phyloP scores from a whole-genome alignment of 2,329 filamentous ascomycete genomes.

The Westerdykella aurantiaca region DNA sequence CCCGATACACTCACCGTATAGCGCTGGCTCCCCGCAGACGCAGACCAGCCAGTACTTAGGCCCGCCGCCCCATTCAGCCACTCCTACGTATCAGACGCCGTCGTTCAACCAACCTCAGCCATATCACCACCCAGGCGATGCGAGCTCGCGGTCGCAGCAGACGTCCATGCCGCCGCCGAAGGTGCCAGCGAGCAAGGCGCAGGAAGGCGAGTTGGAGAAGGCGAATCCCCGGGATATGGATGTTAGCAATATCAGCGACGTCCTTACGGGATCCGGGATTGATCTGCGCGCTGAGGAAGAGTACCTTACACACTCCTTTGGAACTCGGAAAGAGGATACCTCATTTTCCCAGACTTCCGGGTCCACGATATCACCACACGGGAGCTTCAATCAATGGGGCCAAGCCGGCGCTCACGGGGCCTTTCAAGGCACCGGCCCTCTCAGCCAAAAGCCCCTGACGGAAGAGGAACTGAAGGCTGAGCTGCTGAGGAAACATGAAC shows the following conservation, averaged over 20 bases:
- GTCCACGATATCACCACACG: constrained; percentile 37
- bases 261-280: constrained; percentile 76
- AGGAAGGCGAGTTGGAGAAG: constrained; percentile 43
- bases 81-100: constrained; percentile 22
- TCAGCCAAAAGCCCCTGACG: constrained; percentile 52
- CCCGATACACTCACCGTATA: constrained; percentile 31
- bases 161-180: constrained; percentile 58
- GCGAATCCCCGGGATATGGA: constrained; percentile 53
- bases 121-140: constrained; percentile 29
- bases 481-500: constrained; percentile 60
- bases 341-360: constrained; percentile 39
- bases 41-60: constrained; percentile 23
- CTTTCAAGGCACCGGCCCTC: constrained; percentile 36
- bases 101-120: constrained; percentile 50
- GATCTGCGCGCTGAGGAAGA: constrained; percentile 84
- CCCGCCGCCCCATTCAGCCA: constrained; percentile 29
- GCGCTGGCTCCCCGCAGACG: constrained; percentile 6
- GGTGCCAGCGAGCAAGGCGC: constrained; percentile 48
- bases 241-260: constrained; percentile 74
- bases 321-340: constrained; percentile 44
- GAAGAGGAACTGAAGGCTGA: constrained; percentile 61
- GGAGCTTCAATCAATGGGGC: constrained; percentile 44
- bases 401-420: constrained; percentile 32
- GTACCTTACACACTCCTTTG: constrained; percentile 64
- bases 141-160: constrained; percentile 15